Evolutionary conservation across 805 yeast genomes (phyloP).

Genomic region (Cephaloascus fragrans): DNA sequence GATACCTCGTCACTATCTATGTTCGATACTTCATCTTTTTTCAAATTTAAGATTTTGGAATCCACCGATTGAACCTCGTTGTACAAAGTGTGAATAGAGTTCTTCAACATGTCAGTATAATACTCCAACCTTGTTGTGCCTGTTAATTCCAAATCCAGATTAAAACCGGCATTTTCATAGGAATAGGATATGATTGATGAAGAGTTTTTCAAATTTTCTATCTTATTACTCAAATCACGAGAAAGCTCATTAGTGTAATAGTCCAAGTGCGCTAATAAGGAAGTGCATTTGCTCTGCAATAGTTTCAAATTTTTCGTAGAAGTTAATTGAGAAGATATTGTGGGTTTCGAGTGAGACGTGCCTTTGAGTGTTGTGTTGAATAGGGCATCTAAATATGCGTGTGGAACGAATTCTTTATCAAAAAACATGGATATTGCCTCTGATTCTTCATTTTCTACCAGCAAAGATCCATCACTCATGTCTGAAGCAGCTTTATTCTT

Average conservation of each 20-base stretch:
- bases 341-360: slow-evolving; percentile 6
- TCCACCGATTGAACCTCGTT: slow-evolving; percentile 30
- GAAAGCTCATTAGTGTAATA: slow-evolving; percentile 52
- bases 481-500: too few species aligned
- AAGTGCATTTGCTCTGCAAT: slow-evolving; percentile 37
- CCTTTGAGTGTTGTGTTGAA: slow-evolving; percentile 28
- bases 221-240: slow-evolving; percentile 39
- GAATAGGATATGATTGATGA: slow-evolving; percentile 40
- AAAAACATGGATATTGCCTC: slow-evolving; percentile 58
- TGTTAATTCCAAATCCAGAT: slow-evolving; percentile 7
- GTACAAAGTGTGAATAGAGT: slow-evolving; percentile 47
- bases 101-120: slow-evolving; percentile 50
- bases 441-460: slow-evolving; percentile 9
- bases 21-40: background rate
- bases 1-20: slow-evolving; percentile 7
- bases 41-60: slow-evolving; percentile 9
- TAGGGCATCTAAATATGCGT: slow-evolving; percentile 55
- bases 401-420: slow-evolving; percentile 56
- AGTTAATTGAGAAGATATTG: slow-evolving; percentile 14
- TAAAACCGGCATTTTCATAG: slow-evolving; percentile 9
- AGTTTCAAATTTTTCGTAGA: slow-evolving; percentile 23
- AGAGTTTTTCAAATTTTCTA: slow-evolving; percentile 36
- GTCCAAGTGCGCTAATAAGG: slow-evolving; percentile 50
- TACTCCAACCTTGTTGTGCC: slow-evolving; percentile 55
- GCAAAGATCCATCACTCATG: too few species aligned